A percentile compares a stretch with the other conserved stretches of the same genome.
Conservation (phyloP, 176 grass and related monocot species). For the Musa troglodytarum region DNA sequence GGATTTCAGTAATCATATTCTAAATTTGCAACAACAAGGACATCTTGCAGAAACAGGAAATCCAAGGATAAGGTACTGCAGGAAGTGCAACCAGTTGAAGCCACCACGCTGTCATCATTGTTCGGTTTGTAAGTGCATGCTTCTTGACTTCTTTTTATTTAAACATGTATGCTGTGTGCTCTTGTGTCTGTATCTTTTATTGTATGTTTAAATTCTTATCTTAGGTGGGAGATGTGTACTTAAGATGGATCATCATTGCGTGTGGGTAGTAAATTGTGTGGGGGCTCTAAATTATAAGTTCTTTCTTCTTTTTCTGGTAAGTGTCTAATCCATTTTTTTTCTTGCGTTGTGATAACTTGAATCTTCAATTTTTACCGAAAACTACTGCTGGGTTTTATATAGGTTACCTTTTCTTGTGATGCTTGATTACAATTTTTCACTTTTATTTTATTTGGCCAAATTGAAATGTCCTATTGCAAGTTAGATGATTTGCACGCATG, state of each 20-base stretch:
- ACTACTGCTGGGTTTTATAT: background rate
- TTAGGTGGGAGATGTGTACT: constrained; percentile 46
- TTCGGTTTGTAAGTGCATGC: constrained; percentile 76
- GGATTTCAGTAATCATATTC: constrained; percentile 45
- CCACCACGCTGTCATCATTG: constrained; percentile 96
- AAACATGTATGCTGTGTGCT: background rate
- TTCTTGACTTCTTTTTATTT: background rate
- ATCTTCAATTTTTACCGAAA: background rate
- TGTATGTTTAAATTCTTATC: background rate
- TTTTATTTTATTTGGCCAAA: too few species aligned
- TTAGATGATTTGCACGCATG: too few species aligned
- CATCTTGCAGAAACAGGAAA: constrained; percentile 22
- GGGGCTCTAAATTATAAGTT: constrained; percentile 91
- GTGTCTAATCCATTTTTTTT: constrained; percentile 11
- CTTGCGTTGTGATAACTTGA: background rate
- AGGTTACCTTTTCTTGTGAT: too few species aligned
- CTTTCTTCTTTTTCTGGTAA: constrained; percentile 95
- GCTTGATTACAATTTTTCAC: too few species aligned
- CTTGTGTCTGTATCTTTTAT: background rate
- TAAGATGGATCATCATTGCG: constrained; percentile 99
- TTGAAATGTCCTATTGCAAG: too few species aligned
- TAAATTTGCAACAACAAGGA: constrained; percentile 46
- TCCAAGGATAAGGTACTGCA: constrained; percentile 68
- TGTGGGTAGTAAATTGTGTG: constrained; percentile 97
- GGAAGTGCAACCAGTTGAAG: constrained; percentile 89